Evolutionary conservation across 202 grass and related monocot species (phyloP), one percentile per base, ranked within the genome.

Genomic region (Brachypodium distachyon): DNA sequence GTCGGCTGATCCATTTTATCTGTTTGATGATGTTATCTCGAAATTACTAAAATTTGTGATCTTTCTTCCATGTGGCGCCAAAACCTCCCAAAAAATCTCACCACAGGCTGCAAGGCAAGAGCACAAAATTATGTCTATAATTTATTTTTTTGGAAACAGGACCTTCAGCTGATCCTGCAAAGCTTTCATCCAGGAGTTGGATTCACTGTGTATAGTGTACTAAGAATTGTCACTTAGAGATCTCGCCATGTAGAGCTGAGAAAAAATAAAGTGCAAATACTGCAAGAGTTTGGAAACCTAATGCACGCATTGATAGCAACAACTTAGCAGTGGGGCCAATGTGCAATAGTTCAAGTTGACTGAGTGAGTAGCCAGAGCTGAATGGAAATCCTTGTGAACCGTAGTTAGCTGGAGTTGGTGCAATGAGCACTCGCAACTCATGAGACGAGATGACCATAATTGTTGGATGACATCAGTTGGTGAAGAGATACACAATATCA

Each of bases 1-100:
- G 65, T 56, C 58, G 10, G 7, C 48, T 34, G 47, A 86, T 84
- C 76, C 70, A 31, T 80, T 54, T 47, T 62, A 2, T 68, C 46
- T 17, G 9, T 32, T 72, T 54, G 9, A 62, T 10, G 61, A 36
- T 3, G 6, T 33, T 43, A 50, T 22, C 60, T 74, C 40, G 0
- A 21, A 70, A 43, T 73, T 18, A 28, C 67, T 11, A 68, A 78
- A 61, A 36, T 70, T 23, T 25, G 27, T 44, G n/a, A 13, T 5
- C 48, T 53, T 76, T 54, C 32, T 34, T 80, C 4, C 52, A 61
- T 36, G 42, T 27, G 51, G n/a, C 26, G 37, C 62, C 29, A 13
- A n/a, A 33, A 33, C 16, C 7, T 11, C 5, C 1, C 52, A 9
- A 25, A 14, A 23, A 42, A 23, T 21, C n/a, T 25, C 4, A 17